Evolutionary conservation across 257 asterid species (phyloP).

Genomic region (Ajuga chamaepitys): DNA sequence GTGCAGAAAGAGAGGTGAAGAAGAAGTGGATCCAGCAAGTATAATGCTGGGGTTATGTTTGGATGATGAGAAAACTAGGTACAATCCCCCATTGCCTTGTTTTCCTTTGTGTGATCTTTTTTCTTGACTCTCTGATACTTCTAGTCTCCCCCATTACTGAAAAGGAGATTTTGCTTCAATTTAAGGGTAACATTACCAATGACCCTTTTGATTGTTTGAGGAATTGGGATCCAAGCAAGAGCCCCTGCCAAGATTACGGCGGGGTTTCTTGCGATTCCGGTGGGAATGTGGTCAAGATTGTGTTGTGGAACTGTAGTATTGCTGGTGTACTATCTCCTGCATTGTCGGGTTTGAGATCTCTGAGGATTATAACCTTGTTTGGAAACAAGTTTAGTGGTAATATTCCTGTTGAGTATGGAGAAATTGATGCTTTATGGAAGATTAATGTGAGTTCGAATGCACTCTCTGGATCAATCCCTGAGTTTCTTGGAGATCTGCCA

Average conservation of each 20-base stretch:
- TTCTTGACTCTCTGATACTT: conserved; percentile 24
- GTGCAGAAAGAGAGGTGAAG: conserved; percentile 29
- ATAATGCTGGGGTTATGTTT: conserved; percentile 56
- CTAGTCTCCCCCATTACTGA: conserved; percentile 56
- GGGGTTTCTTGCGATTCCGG: conserved; percentile 44
- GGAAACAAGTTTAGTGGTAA: conserved; percentile 71
- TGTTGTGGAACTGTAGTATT: conserved; percentile 77
- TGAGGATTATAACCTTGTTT: conserved; percentile 65
- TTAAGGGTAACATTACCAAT: conserved; percentile 70
- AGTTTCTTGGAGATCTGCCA: conserved; percentile 68
- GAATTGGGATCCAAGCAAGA: conserved; percentile 54
- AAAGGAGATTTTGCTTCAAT: conserved; percentile 86
- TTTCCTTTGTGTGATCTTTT: conserved; percentile 33
- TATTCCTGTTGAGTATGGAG: conserved; percentile 64
- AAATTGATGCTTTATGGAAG: conserved; percentile 72
- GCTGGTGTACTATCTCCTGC: conserved; percentile 68
- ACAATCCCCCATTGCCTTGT: conserved; percentile 34
- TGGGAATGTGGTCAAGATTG: conserved; percentile 79
- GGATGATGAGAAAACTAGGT: conserved; percentile 76
- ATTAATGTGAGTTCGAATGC: conserved; percentile 85
- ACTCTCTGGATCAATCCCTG: conserved; percentile 80
- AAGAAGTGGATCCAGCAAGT: conserved; percentile 51
- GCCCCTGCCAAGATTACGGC: conserved; percentile 34
- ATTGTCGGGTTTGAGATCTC: conserved; percentile 58
- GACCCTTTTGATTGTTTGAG: conserved; percentile 77